Conservation (phyloP, 148 eudicot species). For the Suaeda aralocaspica region DNA sequence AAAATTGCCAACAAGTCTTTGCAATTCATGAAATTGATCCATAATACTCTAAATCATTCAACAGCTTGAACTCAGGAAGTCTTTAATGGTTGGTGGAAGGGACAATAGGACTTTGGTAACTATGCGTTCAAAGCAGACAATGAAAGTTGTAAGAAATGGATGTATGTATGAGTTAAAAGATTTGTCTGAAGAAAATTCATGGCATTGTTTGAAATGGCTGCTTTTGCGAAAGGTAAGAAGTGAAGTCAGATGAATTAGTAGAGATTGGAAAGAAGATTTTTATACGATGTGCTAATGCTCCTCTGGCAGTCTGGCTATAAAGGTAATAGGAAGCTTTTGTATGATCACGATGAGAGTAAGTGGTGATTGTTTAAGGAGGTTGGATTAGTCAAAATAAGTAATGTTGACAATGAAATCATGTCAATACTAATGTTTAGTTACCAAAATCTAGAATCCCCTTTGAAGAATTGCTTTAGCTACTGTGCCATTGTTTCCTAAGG, state of each 20-base stretch:
- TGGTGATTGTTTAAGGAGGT: neutral
- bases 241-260: neutral
- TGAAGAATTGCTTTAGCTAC: neutral
- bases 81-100: neutral
- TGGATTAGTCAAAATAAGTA: neutral
- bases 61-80: neutral
- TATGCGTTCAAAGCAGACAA: neutral
- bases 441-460: neutral
- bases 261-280: neutral
- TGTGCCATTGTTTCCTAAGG: slow-evolving; percentile 8
- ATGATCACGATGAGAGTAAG: neutral
- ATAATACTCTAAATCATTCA: too few species aligned
- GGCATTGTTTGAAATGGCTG: neutral
- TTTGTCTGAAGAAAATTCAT: neutral
- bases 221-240: neutral
- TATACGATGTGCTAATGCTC: neutral
- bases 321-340: neutral
- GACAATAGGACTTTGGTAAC: neutral
- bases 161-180: neutral
- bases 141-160: neutral
- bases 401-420: neutral
- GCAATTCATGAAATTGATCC: too few species aligned
- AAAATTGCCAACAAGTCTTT: too few species aligned
- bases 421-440: neutral
- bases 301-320: neutral